Evolutionary conservation across 1,139 yeast species (phyloP).

Genomic region (Candida pseudocylindracea): DNA sequence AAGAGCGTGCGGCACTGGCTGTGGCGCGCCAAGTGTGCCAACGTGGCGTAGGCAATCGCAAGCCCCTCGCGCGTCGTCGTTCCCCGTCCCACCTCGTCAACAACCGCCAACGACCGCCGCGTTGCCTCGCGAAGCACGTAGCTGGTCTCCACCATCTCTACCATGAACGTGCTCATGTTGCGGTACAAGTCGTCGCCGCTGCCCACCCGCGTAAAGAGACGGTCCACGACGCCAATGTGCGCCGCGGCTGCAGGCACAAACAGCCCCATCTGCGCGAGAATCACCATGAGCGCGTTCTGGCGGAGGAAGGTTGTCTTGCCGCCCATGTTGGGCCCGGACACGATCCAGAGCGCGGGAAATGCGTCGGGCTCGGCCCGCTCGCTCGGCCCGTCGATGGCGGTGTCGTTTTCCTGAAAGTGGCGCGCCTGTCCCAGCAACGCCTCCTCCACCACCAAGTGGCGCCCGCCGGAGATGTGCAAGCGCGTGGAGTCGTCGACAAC

Average conservation of each 20-base stretch:
- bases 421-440: constrained; percentile 28
- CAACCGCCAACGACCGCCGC: constrained; percentile 50
- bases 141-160: constrained; percentile 92
- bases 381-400: constrained; percentile 9
- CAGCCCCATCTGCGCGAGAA: constrained; percentile 77
- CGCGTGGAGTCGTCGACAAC: constrained; percentile 21
- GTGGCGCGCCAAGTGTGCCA: constrained; percentile 27
- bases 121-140: constrained; percentile 64
- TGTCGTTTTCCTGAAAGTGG: constrained; percentile 44
- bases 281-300: constrained; percentile 68
- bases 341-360: constrained; percentile 26
- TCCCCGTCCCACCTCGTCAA: constrained; percentile 95
- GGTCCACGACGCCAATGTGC: constrained; percentile 60
- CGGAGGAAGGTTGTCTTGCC: constrained; percentile 84
- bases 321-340: constrained; percentile 96
- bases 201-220: constrained; percentile 72
- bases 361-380: background rate
- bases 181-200: constrained; percentile 79
- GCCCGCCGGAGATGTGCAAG: constrained; percentile 32
- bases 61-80: constrained; percentile 81
- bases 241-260: constrained; percentile 71
- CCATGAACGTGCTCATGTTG: constrained; percentile 89
- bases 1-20: constrained; percentile 62
- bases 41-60: constrained; percentile 72
- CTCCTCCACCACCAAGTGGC: constrained; percentile 81